Percentiles rank a stretch among this genome's conserved stretches.
Conservation (phyloP, 495 filamentous ascomycete species). For the Xylaria acuta region DNA sequence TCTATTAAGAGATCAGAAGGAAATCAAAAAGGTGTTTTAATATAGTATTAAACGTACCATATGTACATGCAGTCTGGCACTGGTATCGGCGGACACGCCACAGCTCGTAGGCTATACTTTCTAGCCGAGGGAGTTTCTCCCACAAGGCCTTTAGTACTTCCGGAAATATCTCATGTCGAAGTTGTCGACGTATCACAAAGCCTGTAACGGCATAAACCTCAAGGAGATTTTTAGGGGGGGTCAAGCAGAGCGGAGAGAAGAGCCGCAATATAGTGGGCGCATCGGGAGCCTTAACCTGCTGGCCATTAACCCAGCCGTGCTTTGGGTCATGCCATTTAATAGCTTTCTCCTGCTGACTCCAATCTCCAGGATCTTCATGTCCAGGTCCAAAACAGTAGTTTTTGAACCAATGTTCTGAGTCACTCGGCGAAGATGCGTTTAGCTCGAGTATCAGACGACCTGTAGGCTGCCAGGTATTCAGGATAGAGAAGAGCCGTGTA, state of each 20-base stretch:
- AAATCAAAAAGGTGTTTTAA: constrained; percentile 7
- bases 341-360: constrained; percentile 8
- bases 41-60: constrained; percentile 8
- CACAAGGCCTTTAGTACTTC: constrained; percentile 10
- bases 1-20: constrained; percentile 13
- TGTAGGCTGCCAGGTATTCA: constrained; percentile 30
- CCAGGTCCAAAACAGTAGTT: constrained; percentile 28
- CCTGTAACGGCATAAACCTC: constrained; percentile 13
- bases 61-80: constrained; percentile 6
- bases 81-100: constrained; percentile 11
- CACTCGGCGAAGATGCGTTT: constrained; percentile 35
- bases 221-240: constrained; percentile 3
- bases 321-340: constrained; percentile 19
- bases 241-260: background rate
- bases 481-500: constrained; percentile 31
- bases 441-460: constrained; percentile 35
- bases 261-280: constrained; percentile 11
- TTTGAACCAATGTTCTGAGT: constrained; percentile 37
- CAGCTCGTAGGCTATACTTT: constrained; percentile 15
- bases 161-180: constrained; percentile 7
- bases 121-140: constrained; percentile 11
- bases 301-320: constrained; percentile 14
- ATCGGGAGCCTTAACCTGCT: constrained; percentile 13
- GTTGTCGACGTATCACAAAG: constrained; percentile 19
- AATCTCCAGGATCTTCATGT: constrained; percentile 17